Base-by-base conservation (phyloP, 1,284 basidiomycete species). In the Agroathelia rolfsii region DNA sequence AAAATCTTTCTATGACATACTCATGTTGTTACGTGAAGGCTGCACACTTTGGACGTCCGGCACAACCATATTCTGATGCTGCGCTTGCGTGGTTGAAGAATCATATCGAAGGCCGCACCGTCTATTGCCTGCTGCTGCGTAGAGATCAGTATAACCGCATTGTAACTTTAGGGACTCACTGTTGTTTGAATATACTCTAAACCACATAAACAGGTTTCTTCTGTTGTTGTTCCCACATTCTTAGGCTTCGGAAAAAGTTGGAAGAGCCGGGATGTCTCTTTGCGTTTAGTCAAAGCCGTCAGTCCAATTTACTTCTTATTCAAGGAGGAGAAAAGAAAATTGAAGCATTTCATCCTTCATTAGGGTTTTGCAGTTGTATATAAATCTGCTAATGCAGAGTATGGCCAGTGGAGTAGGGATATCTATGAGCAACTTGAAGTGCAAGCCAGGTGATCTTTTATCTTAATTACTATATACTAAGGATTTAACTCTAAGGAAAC, bases 61-160 rank as follows among this genome's bases (percentile, higher is more conserved):
- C 69, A 1, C 89, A 93, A 49, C 76, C 77, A 0, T 77, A 77
- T 40, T 60, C 76, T 0, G 55, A 60, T 20, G 87, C 92, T 48
- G 77, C 78, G 28, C 53, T 86, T 6, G 64, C 62, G 1, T 90
- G 84, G 80, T 62, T 93, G 4, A 73, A 67, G 40, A 41, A 54
- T n/a, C 53, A 61, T 22, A 52, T 82, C 38, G 52, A 64, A 14
- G 69, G 79, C n/a, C 66, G 66, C 42, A 62, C 55, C 0, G 57
- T 88, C 0, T 74, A 72, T 36, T 80, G 80, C 42, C 78, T 87
- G 44, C 52, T 90, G 3, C 41, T 85, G 21, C 61, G 72, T 4
- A 76, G 72, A 36, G 90, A 94, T 50, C 87, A 89, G 44, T 93
- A 93, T 48, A 62, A 63, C 2, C 76, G 89, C 3, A 68, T 87